Evolutionary conservation across 306 rosid genomes (phyloP), one percentile per base, ranked within the genome.

Genomic region (Rubus idaeus): DNA sequence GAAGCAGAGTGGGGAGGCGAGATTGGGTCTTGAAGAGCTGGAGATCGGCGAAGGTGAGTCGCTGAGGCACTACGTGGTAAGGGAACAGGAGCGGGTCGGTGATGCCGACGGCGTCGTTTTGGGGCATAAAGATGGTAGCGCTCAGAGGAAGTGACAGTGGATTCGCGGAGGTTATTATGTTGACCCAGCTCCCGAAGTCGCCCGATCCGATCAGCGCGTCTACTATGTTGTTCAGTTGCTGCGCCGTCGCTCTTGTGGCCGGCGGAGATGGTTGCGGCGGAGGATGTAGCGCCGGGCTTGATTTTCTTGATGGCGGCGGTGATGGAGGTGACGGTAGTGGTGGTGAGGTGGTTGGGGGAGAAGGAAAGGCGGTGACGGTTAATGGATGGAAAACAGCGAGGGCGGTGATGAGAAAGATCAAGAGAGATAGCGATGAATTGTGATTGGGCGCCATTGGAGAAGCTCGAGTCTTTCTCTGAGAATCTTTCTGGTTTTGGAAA

Each of bases 1-100:
- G 86, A 18, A 93, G 89, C 56, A 90, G 97, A 10, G 97, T 93
- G 2, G 96, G 97, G 49, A 93, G 85, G 66, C 88, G 88, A 10
- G 89, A 21, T 52, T 49, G 14, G 63, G 63, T 69, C 17, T 80
- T 81, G 84, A 93, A 76, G 53, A 89, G 89, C 47, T 75, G 88
- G 61, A 93, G 97, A 10, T 90, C 90, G 5, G 90, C 77, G 86
- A 84, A 93, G 8, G 80, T 20, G 75, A 93, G 96, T 5, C 96
- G 89, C 46, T 93, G 94, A 0, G 97, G 96, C 67, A 93, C 74
- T 0, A 93, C 73, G 80, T 90, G 96, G 84, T 88, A 93, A 1
- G 92, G 90, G 49, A 93, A 77, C 8, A 80, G 42, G 58, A 88
- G 80, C 0, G 96, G 90, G 70, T 89, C 84, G 39, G 64, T 47